Base-by-base conservation (phyloP, 2,329 filamentous ascomycete genomes). In the Paracoccidioides lutzii region DNA sequence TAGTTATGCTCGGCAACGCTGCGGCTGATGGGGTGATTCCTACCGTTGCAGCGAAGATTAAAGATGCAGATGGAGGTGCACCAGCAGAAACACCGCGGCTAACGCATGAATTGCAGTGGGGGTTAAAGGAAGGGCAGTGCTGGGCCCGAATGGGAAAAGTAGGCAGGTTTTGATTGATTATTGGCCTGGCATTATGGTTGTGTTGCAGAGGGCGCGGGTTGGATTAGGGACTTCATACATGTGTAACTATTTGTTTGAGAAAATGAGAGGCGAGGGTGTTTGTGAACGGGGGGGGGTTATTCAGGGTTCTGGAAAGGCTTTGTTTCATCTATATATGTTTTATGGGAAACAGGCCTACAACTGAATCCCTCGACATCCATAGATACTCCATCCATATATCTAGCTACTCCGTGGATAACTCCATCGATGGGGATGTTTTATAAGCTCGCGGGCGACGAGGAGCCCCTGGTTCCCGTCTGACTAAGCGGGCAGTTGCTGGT, bases 71-170 rank as follows among this genome's bases (percentile, higher is more conserved):
- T 14, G n/a, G 12, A 14, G 41, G 41, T 8, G 41, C 22, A 22
- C 22, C 22, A 43, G 41, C 8, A 43, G 41, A 43, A 5, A 53
- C 48, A 8, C 41, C 52, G 30, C 53, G 57, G 33, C 55, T 67
- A 22, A 65, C 60, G 3, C 59, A 63, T 52, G 64, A 66, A 22
- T 66, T 32, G 62, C 63, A 0, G 55, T 66, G 9, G 63, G 52
- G 9, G 63, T 64, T 48, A 57, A 62, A 10, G 56, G 59, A 32
- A 54, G 60, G 8, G 59, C 57, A 2, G 59, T 66, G 4, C 32
- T 66, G 40, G 66, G 57, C 43, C 65, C 65, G 2, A 66, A 64
- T 52, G 65, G 65, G 7, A 57, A 64, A 8, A 66, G 65, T 56
- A 62, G 65, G 37, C 65, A 67, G 50, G 62, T 65, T 8, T 44